A percentile compares a stretch with the other conserved stretches of the same genome.
Conservation (phyloP, 495 filamentous ascomycete species). For the Diplogelasinospora grovesii region DNA sequence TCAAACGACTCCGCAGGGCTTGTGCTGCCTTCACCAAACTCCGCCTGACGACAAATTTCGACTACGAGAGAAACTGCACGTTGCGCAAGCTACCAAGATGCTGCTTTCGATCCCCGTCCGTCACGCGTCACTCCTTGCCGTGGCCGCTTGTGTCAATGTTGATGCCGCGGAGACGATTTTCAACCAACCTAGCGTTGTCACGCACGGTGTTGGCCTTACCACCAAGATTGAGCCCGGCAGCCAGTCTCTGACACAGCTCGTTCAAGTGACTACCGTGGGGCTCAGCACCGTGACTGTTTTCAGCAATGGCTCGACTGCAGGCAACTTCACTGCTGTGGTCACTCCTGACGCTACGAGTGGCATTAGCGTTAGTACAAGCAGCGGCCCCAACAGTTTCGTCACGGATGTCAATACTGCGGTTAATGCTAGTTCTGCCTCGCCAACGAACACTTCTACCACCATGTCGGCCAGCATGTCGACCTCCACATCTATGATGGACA, state of each 20-base stretch:
- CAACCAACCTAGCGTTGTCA: background rate
- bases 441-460: background rate
- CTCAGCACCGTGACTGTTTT: conserved; percentile 7
- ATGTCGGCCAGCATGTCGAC: background rate
- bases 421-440: background rate
- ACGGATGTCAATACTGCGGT: background rate
- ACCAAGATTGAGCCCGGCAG: too few relatives aligned
- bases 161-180: background rate
- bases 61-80: too few relatives aligned
- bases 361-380: too few relatives aligned
- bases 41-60: too few relatives aligned
- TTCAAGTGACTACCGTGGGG: conserved; percentile 4
- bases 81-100: too few relatives aligned
- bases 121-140: conserved; percentile 1
- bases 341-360: too few relatives aligned
- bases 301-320: background rate
- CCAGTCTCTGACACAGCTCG: too few relatives aligned
- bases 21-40: too few relatives aligned
- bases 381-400: conserved; percentile 4
- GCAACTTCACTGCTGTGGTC: background rate
- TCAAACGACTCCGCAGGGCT: too few relatives aligned
- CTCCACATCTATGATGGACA: too few relatives aligned
- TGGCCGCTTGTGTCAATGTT: background rate
- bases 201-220: background rate
- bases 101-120: background rate